Evolutionary conservation across 139 green algal species (phyloP).

Genomic region (Edaphochlamys debaryana): DNA sequence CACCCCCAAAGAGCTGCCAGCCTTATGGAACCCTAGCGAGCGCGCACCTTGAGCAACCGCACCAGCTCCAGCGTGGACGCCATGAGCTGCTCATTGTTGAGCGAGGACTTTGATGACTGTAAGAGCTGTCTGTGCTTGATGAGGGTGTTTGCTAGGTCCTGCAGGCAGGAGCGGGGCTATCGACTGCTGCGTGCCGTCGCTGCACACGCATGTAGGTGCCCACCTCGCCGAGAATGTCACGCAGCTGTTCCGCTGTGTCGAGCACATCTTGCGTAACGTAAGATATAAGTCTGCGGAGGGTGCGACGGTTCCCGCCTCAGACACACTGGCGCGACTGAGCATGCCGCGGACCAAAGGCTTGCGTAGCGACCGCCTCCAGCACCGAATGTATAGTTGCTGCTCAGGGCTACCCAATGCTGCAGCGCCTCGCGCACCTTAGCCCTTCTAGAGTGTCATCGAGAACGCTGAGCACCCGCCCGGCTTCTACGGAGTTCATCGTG

Average conservation of each 20-base stretch:
- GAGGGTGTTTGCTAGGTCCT: slow-evolving; percentile 42
- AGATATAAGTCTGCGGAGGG: slow-evolving; percentile 50
- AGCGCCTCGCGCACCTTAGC: slow-evolving; percentile 43
- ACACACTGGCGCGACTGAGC: too few relatives aligned
- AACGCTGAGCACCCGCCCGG: slow-evolving; percentile 44
- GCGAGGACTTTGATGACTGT: slow-evolving; percentile 5
- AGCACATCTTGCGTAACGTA: slow-evolving; percentile 56
- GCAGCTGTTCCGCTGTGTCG: slow-evolving; percentile 55
- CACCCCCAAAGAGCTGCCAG: too few relatives aligned
- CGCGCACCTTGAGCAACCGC: slow-evolving; percentile 51
- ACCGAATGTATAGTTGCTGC: too few relatives aligned
- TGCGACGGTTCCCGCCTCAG: too few relatives aligned
- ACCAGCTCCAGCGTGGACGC: slow-evolving; percentile 46
- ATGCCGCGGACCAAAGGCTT: too few relatives aligned
- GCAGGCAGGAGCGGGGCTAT: background rate
- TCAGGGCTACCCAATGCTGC: too few relatives aligned
- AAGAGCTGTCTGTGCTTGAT: slow-evolving; percentile 28
- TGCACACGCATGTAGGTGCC: background rate
- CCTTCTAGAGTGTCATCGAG: slow-evolving; percentile 53
- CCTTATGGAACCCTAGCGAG: too few relatives aligned
- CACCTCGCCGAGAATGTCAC: slow-evolving; percentile 57
- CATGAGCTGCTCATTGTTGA: slow-evolving; percentile 37
- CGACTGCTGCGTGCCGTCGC: background rate
- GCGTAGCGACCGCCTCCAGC: too few relatives aligned
- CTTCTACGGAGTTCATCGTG: slow-evolving; percentile 51